Base-by-base conservation (phyloP, 306 rosid genomes). In the Lagenaria siceraria region DNA sequence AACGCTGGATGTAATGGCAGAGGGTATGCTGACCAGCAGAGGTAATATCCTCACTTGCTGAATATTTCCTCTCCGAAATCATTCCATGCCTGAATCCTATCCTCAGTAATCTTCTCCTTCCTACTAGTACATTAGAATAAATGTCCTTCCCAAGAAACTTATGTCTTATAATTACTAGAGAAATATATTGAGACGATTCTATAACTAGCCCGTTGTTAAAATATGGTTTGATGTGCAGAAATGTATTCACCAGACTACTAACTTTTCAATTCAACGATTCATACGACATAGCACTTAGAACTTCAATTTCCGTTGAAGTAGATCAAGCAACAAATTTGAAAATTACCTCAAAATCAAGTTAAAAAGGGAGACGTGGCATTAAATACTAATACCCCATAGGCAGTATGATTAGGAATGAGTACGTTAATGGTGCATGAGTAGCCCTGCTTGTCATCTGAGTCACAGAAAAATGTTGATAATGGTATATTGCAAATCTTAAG, bases 11-110 rank as follows among this genome's bases (percentile, higher is more conserved):
- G 74, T 88, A 86, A 64, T 70, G 81, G 71, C 36, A 79, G 82
- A 75, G 86, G 76, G 29, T 52, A 81, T 76, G 68, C 22, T 33
- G 83, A 84, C 36, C 80, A 87, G 19, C 86, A 82, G 59, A 85
- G 96, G 93, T 87, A 88, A 77, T 60, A 76, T 36, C 27, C 46
- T 12, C n/a, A 56, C 24, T 43, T 71, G 27, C 56, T 71, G 76
- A 70, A 71, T 27, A 46, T 71, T 48, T 46, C 8, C 75, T 43
- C 66, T 76, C 48, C 42, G 42, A 31, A 29, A 52, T 15, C 12
- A 19, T 24, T 31, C 49, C 76, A 71, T 17, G 46, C 60, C 36
- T 48, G 59, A 14, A 19, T 15, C 38, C 60, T 48, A 49, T 72
- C 36, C 77, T 72, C 46, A 4, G 60, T 72, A 17, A 48, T 43